A percentile compares a stretch with the other conserved stretches of the same genome.
Conservation (phyloP, 306 rosid species). For the Trichosanthes cucumerina region DNA sequence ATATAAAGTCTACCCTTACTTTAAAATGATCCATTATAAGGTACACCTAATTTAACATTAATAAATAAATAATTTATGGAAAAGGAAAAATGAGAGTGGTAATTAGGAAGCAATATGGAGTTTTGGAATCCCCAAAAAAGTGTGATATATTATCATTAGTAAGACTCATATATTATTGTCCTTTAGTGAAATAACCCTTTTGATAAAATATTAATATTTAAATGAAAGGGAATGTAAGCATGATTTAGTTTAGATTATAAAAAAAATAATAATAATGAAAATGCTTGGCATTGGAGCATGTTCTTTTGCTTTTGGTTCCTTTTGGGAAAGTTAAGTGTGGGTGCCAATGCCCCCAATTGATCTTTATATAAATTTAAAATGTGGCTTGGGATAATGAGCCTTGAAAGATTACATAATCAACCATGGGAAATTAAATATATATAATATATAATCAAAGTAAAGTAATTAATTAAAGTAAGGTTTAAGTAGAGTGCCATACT, state of each 20-base stretch:
- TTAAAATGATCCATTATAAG: neutral
- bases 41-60: neutral
- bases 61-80: neutral
- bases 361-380: neutral
- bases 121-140: neutral
- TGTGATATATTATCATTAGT: neutral
- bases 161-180: neutral
- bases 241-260: neutral
- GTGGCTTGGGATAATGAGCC: conserved; percentile 1
- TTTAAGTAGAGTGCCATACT: neutral
- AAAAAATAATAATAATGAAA: neutral
- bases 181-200: neutral
- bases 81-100: neutral
- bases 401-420: conserved; percentile 5
- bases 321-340: neutral
- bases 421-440: neutral
- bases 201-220: neutral
- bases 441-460: neutral
- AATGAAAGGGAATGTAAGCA: conserved; percentile 3
- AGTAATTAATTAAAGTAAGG: neutral
- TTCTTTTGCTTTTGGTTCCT: neutral
- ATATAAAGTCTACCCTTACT: neutral
- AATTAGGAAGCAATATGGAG: neutral
- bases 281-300: neutral
- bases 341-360: neutral